These are phyloP conservation scores for Paracoccidioides lutzii DNA, from an alignment of 2,329 filamentous ascomycete genomes.

Conservation along the genomic window DNA sequence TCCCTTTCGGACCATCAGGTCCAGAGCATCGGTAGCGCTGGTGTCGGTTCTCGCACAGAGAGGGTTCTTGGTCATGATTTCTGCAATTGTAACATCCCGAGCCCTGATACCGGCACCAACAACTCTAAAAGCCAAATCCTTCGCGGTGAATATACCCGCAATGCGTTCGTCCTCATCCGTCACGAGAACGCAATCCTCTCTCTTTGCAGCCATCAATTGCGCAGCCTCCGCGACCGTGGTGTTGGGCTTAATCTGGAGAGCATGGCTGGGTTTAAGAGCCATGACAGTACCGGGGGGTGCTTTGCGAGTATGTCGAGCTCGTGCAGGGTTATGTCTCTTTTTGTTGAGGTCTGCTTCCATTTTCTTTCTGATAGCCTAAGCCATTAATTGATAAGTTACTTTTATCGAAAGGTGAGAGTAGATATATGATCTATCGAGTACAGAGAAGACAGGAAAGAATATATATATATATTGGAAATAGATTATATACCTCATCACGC, in stretches of 20 bases:
- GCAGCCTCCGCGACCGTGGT: slow-evolving; percentile 93
- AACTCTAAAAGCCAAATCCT: slow-evolving; percentile 94
- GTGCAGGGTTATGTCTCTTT: slow-evolving; percentile 66
- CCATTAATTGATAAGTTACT: slow-evolving; percentile 12
- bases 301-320: slow-evolving; percentile 77
- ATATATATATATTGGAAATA: background rate
- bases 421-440: background rate
- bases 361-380: slow-evolving; percentile 85
- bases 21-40: slow-evolving; percentile 90
- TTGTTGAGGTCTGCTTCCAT: slow-evolving; percentile 96
- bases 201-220: slow-evolving; percentile 96
- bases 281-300: slow-evolving; percentile 93
- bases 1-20: slow-evolving; percentile 96
- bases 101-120: slow-evolving; percentile 85
- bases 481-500: slow-evolving; percentile 71
- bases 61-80: slow-evolving; percentile 99
- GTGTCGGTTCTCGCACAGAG: slow-evolving; percentile 95
- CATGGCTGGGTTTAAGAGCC: slow-evolving; percentile 85
- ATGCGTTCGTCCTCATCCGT: slow-evolving; percentile 97
- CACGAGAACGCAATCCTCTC: slow-evolving; percentile 93
- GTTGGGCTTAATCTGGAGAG: slow-evolving; percentile 90
- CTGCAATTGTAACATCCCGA: slow-evolving; percentile 78
- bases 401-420: slow-evolving; percentile 5
- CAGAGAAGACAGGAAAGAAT: background rate
- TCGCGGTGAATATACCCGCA: slow-evolving; percentile 96